These are phyloP conservation scores for Rhizophagus sp. DNA, from an alignment of 192 early-diverging fungal genomes.

Conservation along the genomic window DNA sequence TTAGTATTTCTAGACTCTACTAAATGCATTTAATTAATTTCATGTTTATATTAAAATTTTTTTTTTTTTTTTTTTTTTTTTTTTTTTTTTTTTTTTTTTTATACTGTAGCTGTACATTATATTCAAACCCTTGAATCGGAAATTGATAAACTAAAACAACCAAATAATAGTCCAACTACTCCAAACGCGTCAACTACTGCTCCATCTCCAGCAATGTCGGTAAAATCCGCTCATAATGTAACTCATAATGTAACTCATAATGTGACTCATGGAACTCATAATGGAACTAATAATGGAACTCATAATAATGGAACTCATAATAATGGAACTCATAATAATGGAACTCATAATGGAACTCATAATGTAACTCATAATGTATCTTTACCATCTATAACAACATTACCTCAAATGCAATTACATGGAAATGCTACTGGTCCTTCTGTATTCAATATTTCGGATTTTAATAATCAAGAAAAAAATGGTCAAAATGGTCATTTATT, in stretches of 20 bases:
- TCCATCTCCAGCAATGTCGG: not conserved
- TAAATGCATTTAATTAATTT: too few species aligned
- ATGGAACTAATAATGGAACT: too few species aligned
- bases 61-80: not conserved
- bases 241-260: not conserved
- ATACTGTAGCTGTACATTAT: conserved; percentile 6
- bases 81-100: not conserved
- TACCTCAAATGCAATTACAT: not conserved
- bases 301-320: too few species aligned
- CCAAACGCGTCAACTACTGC: not conserved
- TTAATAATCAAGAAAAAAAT: not conserved
- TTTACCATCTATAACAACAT: not conserved
- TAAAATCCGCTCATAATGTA: not conserved
- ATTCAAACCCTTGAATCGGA: conserved; percentile 7
- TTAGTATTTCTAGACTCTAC: too few species aligned
- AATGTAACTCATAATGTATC: too few species aligned
- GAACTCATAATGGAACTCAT: too few species aligned
- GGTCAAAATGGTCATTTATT: not conserved
- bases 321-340: too few species aligned
- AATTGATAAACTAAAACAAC: conserved; percentile 7
- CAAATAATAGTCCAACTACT: not conserved
- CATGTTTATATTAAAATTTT: too few species aligned
- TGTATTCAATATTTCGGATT: not conserved
- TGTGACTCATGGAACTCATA: too few species aligned
- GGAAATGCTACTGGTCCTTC: not conserved